These are phyloP conservation scores for Coemansia sp. DNA, from an alignment of 192 early-diverging fungal species.

Conservation along the genomic window DNA sequence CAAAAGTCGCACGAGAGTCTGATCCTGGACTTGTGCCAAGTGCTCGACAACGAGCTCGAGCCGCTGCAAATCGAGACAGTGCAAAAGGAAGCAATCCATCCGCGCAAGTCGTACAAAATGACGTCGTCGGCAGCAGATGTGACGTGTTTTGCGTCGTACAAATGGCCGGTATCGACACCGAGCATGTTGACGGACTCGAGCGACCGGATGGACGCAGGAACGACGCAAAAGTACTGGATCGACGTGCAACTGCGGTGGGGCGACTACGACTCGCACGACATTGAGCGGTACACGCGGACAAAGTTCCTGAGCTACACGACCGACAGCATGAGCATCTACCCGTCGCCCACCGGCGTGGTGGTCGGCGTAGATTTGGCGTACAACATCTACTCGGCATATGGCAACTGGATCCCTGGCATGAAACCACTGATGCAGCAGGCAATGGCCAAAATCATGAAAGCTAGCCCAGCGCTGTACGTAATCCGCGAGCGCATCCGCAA, in stretches of 20 bases:
- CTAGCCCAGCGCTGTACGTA: constrained; percentile 96
- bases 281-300: constrained; percentile 96
- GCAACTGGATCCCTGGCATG: constrained; percentile 99
- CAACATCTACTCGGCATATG: constrained; percentile 90
- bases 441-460: constrained; percentile 99
- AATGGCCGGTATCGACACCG: constrained; percentile 97
- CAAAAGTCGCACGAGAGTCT: constrained; percentile 94
- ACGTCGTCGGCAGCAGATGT: constrained; percentile 91
- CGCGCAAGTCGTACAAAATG: constrained; percentile 99
- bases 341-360: constrained; percentile 96
- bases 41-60: constrained; percentile 96
- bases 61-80: constrained; percentile 97
- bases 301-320: constrained; percentile 99
- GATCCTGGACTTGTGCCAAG: constrained; percentile 83
- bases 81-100: constrained; percentile 98
- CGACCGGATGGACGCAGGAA: constrained; percentile 95
- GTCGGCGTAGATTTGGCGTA: constrained; percentile 98
- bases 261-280: constrained; percentile 98
- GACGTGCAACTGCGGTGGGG: constrained; percentile 98
- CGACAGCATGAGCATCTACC: constrained; percentile 98
- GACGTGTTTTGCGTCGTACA: constrained; percentile 92
- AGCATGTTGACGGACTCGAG: constrained; percentile 89
- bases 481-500: constrained; percentile 98
- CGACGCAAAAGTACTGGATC: constrained; percentile 97
- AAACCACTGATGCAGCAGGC: constrained; percentile 97